A percentile compares a stretch with the other conserved stretches of the same genome.
Evolutionary conservation across 208 protist genomes (phyloP).

Genomic region (Acanthamoeba healyi): DNA sequence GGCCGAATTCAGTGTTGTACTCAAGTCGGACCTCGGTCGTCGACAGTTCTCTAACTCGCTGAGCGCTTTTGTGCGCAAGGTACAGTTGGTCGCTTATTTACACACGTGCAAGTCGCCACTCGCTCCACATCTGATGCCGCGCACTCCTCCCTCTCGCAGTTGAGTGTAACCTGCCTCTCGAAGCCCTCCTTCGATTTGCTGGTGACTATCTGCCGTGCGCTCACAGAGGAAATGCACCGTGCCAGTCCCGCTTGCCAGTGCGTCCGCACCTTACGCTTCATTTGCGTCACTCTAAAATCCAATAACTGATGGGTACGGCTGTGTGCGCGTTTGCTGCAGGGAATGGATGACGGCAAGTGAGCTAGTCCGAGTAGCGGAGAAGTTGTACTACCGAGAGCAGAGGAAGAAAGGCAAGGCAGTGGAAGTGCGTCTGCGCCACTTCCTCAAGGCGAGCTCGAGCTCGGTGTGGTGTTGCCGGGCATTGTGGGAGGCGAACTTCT

Average conservation of each 20-base stretch:
- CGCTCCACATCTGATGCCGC: too few species aligned
- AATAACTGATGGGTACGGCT: neutral
- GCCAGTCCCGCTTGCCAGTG: neutral
- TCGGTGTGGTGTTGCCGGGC: neutral
- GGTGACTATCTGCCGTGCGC: neutral
- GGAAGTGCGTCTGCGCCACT: constrained; percentile 25
- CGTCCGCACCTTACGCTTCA: neutral
- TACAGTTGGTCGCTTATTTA: neutral
- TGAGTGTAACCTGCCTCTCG: neutral
- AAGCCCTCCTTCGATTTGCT: constrained; percentile 25
- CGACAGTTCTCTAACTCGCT: neutral
- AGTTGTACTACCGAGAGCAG: neutral
- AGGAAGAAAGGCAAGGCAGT: constrained; percentile 4
- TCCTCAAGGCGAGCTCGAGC: constrained; percentile 5
- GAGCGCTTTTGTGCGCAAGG: neutral
- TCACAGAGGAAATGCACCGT: neutral
- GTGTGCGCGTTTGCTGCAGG: neutral
- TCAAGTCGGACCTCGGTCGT: constrained; percentile 24
- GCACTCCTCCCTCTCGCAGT: neutral
- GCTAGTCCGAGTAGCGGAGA: neutral
- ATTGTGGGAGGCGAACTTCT: neutral
- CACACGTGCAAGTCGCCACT: too few species aligned
- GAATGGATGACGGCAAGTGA: neutral
- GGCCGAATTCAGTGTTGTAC: neutral
- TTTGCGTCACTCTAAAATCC: neutral